Evolutionary conservation across 495 filamentous ascomycete species (phyloP), one percentile per base, ranked within the genome.

Genomic region (Penicillium waksmanii): DNA sequence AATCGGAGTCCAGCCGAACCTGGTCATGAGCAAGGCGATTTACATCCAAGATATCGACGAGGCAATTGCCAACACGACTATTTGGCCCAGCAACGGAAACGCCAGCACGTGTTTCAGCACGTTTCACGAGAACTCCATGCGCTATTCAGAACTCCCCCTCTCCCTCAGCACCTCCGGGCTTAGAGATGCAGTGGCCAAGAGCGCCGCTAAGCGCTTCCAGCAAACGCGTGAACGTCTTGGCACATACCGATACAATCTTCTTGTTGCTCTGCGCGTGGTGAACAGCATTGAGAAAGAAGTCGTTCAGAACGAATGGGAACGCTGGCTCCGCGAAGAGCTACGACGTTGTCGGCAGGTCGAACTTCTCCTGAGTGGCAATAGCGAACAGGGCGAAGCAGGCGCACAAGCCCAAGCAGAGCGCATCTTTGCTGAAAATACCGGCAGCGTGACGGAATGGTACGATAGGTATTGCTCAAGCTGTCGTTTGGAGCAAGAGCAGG

Each of bases 211-310:
- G 9, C 86, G 91, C 2, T 80, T 97, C 33, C 82, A 88, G 31
- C 84, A 87, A 53, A 93, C 92, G 13, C 82, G 93, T 6, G 89
- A 96, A 73, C 82, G 87, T 35, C 84, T 98, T 2, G 95, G 89
- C 10, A 73, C 83, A 12, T 94, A 96, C 71, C 84, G 95, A n/a
- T 91, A 98, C 67, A 92, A 98, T 66, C 80, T 98, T 19, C 77
- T 98, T 2, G 93, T 98, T 5, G 92, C 93, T 15, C 83, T 98
- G 75, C 87, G 93, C 6, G 83, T 97, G 3, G 87, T 98, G 51
- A 97, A 98, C 69, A 87, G 82, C 44, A 85, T 98, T 10, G 95
- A 98, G 77, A 75, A 79, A 52, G 94, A 97, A 70, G 87, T 96
- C 68, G 61, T 98, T 56, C 80, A 83, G 55, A 87, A 85, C 3